Evolutionary conservation across 352 stramenopile species (phyloP).

Genomic region (Pythium dissotocum): DNA sequence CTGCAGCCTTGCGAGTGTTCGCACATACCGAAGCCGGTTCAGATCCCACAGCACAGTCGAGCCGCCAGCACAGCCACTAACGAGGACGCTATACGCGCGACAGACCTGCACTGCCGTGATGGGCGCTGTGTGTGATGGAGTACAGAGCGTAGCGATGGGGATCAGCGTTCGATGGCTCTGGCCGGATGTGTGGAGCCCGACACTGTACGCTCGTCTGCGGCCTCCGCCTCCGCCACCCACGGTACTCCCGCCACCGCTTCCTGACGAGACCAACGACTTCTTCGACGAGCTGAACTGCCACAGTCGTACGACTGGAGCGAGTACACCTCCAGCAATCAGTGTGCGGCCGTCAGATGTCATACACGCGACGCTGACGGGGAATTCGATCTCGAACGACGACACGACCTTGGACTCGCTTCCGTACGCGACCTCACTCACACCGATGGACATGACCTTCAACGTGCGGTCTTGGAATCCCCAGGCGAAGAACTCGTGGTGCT

Average conservation of each 20-base stretch:
- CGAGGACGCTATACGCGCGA: conserved; percentile 60
- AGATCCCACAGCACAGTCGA: conserved; percentile 70
- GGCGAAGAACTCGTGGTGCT: conserved; percentile 64
- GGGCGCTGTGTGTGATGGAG: conserved; percentile 35
- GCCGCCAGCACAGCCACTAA: conserved; percentile 60
- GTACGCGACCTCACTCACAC: conserved; percentile 42
- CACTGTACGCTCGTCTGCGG: conserved; percentile 33
- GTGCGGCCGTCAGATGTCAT: conserved; percentile 67
- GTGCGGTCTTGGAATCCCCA: conserved; percentile 72
- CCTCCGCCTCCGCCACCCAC: background rate
- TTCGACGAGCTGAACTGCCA: conserved; percentile 45
- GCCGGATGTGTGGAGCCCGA: conserved; percentile 29
- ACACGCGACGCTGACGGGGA: conserved; percentile 50
- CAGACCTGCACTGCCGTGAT: conserved; percentile 62
- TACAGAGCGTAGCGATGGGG: conserved; percentile 44
- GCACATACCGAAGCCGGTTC: conserved; percentile 59
- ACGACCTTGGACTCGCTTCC: conserved; percentile 61
- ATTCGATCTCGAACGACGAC: conserved; percentile 57
- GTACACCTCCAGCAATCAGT: conserved; percentile 48
- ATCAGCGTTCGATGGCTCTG: conserved; percentile 44
- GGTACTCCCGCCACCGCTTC: background rate
- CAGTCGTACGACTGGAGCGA: conserved; percentile 50
- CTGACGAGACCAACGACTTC: conserved; percentile 15
- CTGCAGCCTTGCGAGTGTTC: conserved; percentile 34
- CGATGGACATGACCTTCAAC: conserved; percentile 57